Base-by-base conservation (phyloP, 225 moss, liverwort and hornwort genomes). In the Straminergon stramineum region DNA sequence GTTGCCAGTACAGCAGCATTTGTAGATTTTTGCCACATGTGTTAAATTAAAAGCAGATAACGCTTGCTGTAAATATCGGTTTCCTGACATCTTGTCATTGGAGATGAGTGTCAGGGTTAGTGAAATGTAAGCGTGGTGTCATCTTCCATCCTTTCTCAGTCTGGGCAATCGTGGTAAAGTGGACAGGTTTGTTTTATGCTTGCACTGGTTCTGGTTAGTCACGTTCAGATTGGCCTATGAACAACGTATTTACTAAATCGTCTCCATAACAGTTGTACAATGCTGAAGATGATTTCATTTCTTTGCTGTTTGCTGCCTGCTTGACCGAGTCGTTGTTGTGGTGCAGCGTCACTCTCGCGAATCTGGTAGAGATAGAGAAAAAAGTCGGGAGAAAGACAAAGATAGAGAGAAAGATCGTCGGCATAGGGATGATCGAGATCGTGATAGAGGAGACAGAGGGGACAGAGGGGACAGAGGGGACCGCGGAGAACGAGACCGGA, bases 311-410 rank as follows among this genome's bases (percentile, higher is more conserved):
- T 83, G 71, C 83, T 70, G 22, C 52, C 74, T 87, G 68, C 84
- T 79, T 90, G 62, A 89, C 84, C 87, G 63, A 90, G 62, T 90
- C 39, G 57, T 89, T 86, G 86, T 91, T 92, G 86, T 89, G 88
- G 66, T 92, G 95, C 96, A 99, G 97, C 96, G 95, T 84, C 91
- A 90, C 89, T 93, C 97, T 57, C 97, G 97, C n/a, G 99, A 99
- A 53, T 97, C 97, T 85, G 99, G 97, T 43, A 95, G 97, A 92
- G 93, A 93, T 58, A 91, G 93, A 91, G 99, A 99, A 84, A 95
- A 95, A 77, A 93, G 91, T 56, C 95, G 99, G 90, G 99, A 95
- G 89, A 94, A 97, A 75, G 99, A 97, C 86, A 94, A 93, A 87
- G 97, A 92, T 88, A 87, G 92, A 66, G 94, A 96, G 89, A 95